These are phyloP conservation scores for Collariella sp. DNA, from an alignment of 495 filamentous ascomycete species.

Conservation along the genomic window DNA sequence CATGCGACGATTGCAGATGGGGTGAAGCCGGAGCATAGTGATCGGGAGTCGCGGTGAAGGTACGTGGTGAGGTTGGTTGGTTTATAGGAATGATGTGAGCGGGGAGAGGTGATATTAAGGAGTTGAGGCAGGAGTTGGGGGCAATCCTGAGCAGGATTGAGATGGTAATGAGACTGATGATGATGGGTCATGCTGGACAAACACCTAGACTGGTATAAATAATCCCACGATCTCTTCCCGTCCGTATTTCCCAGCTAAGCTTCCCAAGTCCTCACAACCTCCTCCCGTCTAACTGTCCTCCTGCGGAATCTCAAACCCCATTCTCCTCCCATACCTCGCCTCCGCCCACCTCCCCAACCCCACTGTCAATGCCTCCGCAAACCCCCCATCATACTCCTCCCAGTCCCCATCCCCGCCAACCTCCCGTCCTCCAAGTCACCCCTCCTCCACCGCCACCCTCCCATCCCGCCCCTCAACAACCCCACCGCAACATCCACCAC, in stretches of 20 bases:
- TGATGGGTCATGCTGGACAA: neutral
- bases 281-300: neutral
- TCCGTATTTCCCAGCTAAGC: neutral
- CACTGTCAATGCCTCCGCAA: constrained; percentile 17
- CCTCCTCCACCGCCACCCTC: constrained; percentile 37
- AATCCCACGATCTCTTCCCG: no score
- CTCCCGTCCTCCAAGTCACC: constrained; percentile 28
- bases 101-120: neutral
- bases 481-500: constrained; percentile 48
- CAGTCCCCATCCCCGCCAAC: constrained; percentile 13
- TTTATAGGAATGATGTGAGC: no score
- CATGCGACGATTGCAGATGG: constrained; percentile 8
- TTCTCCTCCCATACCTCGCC: constrained; percentile 12
- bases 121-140: neutral
- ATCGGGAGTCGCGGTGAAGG: neutral
- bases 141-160: neutral
- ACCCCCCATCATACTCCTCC: constrained; percentile 20
- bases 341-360: constrained; percentile 21
- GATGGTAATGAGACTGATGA: neutral
- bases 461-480: constrained; percentile 46
- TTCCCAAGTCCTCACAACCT: no score
- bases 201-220: no score
- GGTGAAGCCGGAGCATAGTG: neutral
- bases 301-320: constrained; percentile 14
- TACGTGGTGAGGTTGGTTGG: neutral